A percentile compares a stretch with the other conserved stretches of the same genome.
Conservation (phyloP, 257 asterid species). For the Solanum gandarillasii region DNA sequence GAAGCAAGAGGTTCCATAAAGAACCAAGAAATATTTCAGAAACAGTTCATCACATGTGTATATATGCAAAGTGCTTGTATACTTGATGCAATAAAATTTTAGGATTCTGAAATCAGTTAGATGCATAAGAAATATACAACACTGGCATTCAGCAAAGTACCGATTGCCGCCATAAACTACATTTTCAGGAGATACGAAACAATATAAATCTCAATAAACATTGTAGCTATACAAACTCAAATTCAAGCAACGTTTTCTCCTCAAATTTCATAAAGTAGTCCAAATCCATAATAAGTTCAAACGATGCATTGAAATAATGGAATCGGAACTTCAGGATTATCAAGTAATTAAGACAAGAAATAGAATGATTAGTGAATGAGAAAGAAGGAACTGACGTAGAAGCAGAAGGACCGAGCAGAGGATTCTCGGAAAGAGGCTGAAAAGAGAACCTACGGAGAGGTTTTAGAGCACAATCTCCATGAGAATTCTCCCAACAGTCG, state of each 20-base stretch:
- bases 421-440: conserved; percentile 78
- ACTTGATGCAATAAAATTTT: not conserved
- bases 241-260: not conserved
- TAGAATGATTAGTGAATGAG: not conserved
- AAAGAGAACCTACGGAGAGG: conserved; percentile 65
- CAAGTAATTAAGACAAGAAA: not conserved
- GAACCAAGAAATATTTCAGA: not conserved
- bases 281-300: not conserved
- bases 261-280: not conserved
- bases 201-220: not conserved
- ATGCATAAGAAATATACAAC: not conserved
- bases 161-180: not conserved
- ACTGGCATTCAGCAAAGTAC: not conserved
- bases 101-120: not conserved
- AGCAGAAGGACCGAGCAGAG: conserved; percentile 87
- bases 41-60: not conserved
- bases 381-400: conserved; percentile 47
- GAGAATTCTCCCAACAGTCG: conserved; percentile 66
- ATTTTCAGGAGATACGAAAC: not conserved
- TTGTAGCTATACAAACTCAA: not conserved
- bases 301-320: not conserved
- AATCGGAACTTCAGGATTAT: not conserved
- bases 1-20: not conserved
- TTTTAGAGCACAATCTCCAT: conserved; percentile 42
- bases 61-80: not conserved